These are phyloP conservation scores for Wickerhamiella lipophila DNA, from an alignment of 805 yeast species.

Conservation along the genomic window DNA sequence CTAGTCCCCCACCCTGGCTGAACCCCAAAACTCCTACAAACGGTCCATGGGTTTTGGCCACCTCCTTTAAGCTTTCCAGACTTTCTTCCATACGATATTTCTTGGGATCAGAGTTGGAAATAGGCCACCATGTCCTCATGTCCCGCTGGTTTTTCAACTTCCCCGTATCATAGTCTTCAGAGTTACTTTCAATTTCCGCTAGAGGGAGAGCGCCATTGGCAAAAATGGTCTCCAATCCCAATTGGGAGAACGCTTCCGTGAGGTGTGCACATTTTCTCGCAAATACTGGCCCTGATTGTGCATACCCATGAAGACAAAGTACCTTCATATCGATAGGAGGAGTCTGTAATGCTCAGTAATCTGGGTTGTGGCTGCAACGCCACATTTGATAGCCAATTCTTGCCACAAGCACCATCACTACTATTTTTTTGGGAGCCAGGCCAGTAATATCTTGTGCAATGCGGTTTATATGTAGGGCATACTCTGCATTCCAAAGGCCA, in stretches of 20 bases:
- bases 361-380: background rate
- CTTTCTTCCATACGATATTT: constrained; percentile 31
- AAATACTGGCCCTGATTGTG: constrained; percentile 72
- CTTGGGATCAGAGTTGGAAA: constrained; percentile 27
- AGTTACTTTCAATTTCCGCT: constrained; percentile 40
- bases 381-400: background rate
- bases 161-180: constrained; percentile 44
- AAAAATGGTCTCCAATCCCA: constrained; percentile 59
- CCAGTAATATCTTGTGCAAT: constrained; percentile 1
- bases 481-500: constrained; percentile 4
- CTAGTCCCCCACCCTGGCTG: constrained; percentile 88
- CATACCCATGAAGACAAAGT: constrained; percentile 71
- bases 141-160: constrained; percentile 24
- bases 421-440: background rate
- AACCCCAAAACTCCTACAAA: constrained; percentile 83
- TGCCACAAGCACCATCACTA: no score
- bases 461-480: constrained; percentile 4
- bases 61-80: constrained; percentile 39
- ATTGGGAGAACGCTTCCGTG: constrained; percentile 56
- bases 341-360: no score
- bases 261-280: constrained; percentile 83
- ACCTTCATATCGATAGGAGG: constrained; percentile 31
- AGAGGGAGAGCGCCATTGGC: constrained; percentile 66
- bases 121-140: constrained; percentile 68
- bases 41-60: constrained; percentile 58